Evolutionary conservation across 73 alveolate genomes (phyloP), one percentile per base, ranked within the genome.

Genomic region (Symbiodinium natans): DNA sequence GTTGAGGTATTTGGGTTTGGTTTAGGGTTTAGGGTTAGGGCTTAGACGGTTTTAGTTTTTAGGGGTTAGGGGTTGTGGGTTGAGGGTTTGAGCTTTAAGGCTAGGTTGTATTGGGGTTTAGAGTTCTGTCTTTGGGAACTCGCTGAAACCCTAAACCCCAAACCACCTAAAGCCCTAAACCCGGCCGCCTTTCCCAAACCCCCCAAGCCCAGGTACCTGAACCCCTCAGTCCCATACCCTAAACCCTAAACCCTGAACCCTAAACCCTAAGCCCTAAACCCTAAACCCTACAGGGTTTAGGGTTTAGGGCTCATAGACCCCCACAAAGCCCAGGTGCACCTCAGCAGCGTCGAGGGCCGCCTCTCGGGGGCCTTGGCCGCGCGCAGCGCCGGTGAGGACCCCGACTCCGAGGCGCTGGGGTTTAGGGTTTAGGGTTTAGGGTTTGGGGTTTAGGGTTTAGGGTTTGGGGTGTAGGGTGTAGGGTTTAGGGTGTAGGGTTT

Each of bases 361-460:
- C 80, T 63, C 11, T 10, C 80, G 36, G 80, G 27, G 36, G 5
- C 80, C 15, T n/a, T 63, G 29, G 36, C 36, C 36, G 40, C 80
- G 5, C 80, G 29, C 25, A 6, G 80, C 80, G 80, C 80, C 38
- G 80, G 80, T 19, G 80, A 63, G 36, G 80, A 63, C 36, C 80
- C 80, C 17, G 80, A 63, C 33, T 17, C 80, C 19, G 36, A 63
- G 77, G 77, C 74, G n/a, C n/a, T n/a, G n/a, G n/a, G 13, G 25
- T 56, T 59, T 59, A 59, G 34, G 77, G 77, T 59, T 59, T 6
- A 59, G 77, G 75, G 75, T 56, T 56, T 56, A 56, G 75, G 75
- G 75, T 56, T 56, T 59, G 23, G 74, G 74, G 74, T 19, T 56
- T 21, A 56, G 74, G 74, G 74, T 56, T 56, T 56, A 56, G 74